Conservation (phyloP, 208 protist species). For the Trypanosoma theileri region DNA sequence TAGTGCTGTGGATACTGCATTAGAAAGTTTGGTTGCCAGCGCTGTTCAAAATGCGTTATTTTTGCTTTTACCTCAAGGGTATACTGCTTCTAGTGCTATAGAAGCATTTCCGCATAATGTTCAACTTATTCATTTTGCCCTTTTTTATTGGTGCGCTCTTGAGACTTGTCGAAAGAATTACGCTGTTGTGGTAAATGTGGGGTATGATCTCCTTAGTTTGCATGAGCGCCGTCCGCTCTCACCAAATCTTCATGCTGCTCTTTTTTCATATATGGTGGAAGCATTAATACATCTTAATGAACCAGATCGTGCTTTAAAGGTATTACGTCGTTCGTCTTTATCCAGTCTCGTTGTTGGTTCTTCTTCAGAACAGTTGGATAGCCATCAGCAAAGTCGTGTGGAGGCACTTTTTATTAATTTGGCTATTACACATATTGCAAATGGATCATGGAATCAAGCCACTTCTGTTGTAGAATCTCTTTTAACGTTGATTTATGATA, state of each 20-base stretch:
- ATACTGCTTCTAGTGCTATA: constrained; percentile 51
- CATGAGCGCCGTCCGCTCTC: constrained; percentile 63
- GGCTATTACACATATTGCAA: constrained; percentile 79
- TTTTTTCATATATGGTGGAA: constrained; percentile 83
- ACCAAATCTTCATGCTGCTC: constrained; percentile 62
- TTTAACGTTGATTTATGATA: constrained; percentile 76
- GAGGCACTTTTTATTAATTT: constrained; percentile 87
- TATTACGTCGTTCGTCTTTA: constrained; percentile 66
- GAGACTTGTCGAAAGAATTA: constrained; percentile 82
- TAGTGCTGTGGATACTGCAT: constrained; percentile 19
- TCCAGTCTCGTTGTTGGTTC: constrained; percentile 56
- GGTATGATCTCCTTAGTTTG: constrained; percentile 64
- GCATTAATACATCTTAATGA: constrained; percentile 85
- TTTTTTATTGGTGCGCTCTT: constrained; percentile 78
- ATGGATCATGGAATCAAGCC: constrained; percentile 85
- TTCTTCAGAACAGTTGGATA: constrained; percentile 46
- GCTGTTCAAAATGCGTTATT: constrained; percentile 84
- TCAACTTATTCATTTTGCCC: constrained; percentile 61
- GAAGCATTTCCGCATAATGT: constrained; percentile 66
- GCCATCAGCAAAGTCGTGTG: constrained; percentile 74
- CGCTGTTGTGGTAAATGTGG: constrained; percentile 61
- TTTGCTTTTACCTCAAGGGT: constrained; percentile 63
- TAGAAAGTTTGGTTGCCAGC: constrained; percentile 53
- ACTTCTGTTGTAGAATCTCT: constrained; percentile 75
- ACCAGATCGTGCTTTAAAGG: constrained; percentile 64